Percentiles rank a stretch among this genome's conserved stretches.
Evolutionary conservation across 2,329 filamentous ascomycete species (phyloP).

Genomic region (Penicillium sp.): DNA sequence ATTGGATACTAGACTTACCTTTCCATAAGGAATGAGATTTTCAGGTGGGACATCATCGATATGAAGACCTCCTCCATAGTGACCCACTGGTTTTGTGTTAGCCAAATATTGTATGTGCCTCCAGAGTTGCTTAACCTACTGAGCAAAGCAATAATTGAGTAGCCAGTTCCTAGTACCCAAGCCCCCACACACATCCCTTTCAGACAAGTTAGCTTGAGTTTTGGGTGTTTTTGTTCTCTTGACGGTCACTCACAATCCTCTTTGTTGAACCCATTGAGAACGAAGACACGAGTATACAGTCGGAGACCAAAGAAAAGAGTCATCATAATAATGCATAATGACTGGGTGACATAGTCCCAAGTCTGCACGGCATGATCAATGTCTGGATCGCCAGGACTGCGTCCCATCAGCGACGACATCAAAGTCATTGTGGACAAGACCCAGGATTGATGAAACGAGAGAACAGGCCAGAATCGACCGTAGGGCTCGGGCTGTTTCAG

Average conservation of each 20-base stretch:
- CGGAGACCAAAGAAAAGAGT: constrained; percentile 25
- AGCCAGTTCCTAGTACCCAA: constrained; percentile 23
- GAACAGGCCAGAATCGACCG: neutral
- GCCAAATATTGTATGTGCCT: neutral
- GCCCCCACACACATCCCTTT: constrained; percentile 19
- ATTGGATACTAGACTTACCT: constrained; percentile 25
- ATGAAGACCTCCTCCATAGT: constrained; percentile 39
- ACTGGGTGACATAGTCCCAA: constrained; percentile 27
- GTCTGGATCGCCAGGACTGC: constrained; percentile 2
- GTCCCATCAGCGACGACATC: constrained; percentile 5
- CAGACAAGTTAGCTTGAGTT: neutral
- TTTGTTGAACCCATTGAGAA: constrained; percentile 22
- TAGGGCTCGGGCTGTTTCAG: neutral
- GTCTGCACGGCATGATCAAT: constrained; percentile 23
- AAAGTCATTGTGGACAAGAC: neutral
- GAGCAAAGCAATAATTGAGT: constrained; percentile 23
- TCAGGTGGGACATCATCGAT: constrained; percentile 30
- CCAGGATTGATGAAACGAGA: neutral
- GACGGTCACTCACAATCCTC: constrained; percentile 25
- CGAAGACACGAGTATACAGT: constrained; percentile 22
- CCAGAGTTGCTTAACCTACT: constrained; percentile 14
- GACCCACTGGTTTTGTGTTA: constrained; percentile 24
- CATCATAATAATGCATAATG: constrained; percentile 26
- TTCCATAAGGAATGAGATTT: constrained; percentile 33
- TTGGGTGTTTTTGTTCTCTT: too few relatives aligned